Evolutionary conservation across 2,329 filamentous ascomycete genomes (phyloP), one percentile per base, ranked within the genome.

Genomic region (Lomentospora prolificans): DNA sequence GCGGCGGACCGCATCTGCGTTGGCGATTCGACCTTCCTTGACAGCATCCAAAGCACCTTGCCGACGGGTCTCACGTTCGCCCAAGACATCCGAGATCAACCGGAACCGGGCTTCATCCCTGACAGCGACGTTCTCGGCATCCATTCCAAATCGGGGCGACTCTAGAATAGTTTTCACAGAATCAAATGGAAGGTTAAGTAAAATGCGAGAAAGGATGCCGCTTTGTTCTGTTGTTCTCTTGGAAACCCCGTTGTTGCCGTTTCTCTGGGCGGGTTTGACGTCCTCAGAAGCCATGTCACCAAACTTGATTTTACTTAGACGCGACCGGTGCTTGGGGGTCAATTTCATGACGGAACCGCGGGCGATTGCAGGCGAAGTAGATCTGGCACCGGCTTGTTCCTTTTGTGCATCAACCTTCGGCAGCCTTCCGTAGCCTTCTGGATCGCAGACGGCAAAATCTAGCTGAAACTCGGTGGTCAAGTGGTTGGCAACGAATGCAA

Each of bases 101-200:
- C 73, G 72, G 57, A 75, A 72, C 19, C 78, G 72, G 25, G 74
- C 66, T 57, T 75, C 70, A 1, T 70, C 69, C 39, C 70, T 76
- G 25, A 75, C 72, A 5, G 63, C 60, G 10, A 73, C 75, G 19
- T 8, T 25, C n/a, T 54, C 52, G 24, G 39, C 25, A 22, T 31
- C 53, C 14, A 31, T 12, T 17, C 33, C 53, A 28, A 55, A 48
- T 12, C 39, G 19, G n/a, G 39, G 41, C 53, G 82, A 81, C 61
- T 87, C 84, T 31, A 90, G 73, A 1, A 89, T 69, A 58, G 77
- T 75, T 67, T 86, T 84, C 24, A 91, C 72, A 27, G 85, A 72
- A 12, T 78, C 72, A 61, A 87, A 87, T 0, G 87, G 87, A 4
- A 90, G 70, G 41, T 87, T 88, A 54, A 89, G 70, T 2, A 91